These are phyloP conservation scores for Zygoascus flipseniorum DNA, from an alignment of 805 yeast species.

Conservation along the genomic window DNA sequence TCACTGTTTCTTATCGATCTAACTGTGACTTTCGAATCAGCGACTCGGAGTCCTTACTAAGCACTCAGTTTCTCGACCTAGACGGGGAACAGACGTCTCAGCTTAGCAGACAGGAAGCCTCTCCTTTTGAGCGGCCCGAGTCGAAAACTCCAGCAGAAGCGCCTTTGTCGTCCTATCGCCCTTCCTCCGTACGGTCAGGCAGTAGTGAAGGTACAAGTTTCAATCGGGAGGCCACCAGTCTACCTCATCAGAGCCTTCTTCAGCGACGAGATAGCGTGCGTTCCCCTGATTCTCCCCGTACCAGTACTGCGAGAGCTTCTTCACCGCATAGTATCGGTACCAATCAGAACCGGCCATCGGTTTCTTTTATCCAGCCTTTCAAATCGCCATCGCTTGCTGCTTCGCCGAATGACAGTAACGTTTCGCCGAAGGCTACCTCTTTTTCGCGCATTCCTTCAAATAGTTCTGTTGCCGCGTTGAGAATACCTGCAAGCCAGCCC, in stretches of 20 bases:
- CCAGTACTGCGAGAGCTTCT: not conserved
- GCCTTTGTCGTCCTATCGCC: not conserved
- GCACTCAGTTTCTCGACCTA: constrained; percentile 46
- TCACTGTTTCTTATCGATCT: constrained; percentile 72
- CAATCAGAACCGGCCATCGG: constrained; percentile 19
- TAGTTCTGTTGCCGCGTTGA: constrained; percentile 34
- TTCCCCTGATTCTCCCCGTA: not conserved
- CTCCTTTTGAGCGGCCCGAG: not conserved
- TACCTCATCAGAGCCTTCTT: too few species aligned
- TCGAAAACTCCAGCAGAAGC: not conserved
- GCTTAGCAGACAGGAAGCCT: not conserved
- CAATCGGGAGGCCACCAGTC: not conserved
- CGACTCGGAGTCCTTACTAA: constrained; percentile 56
- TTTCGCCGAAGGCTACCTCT: constrained; percentile 19
- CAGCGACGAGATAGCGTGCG: not conserved
- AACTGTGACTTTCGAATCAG: constrained; percentile 60
- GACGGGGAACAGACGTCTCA: constrained; percentile 26
- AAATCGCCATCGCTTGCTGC: constrained; percentile 51
- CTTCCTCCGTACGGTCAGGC: not conserved
- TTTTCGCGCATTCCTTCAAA: constrained; percentile 38
- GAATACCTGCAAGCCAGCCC: constrained; percentile 29
- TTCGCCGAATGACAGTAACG: constrained; percentile 19
- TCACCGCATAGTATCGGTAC: not conserved
- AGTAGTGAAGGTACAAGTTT: constrained; percentile 3
- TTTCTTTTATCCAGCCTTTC: constrained; percentile 47